A percentile compares a stretch with the other conserved stretches of the same genome.
phyloP scores from a whole-genome alignment of 148 eudicot genomes.

The Rhododendron vialii region DNA sequence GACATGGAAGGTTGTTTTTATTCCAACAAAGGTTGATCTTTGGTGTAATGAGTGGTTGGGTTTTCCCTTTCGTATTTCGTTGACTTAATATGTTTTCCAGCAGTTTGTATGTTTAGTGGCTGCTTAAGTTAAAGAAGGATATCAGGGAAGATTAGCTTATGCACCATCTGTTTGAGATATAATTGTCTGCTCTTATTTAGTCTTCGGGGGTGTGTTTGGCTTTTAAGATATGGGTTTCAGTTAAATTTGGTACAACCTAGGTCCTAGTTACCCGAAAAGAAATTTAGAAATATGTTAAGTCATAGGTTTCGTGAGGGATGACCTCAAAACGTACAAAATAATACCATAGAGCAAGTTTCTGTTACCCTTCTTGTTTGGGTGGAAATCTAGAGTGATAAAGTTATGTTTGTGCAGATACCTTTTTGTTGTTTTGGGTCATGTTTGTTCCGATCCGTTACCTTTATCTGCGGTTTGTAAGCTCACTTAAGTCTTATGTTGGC shows the following conservation, averaged over 20 bases:
- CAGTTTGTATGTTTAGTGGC: not conserved
- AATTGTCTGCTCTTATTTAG: not conserved
- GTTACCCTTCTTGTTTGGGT: not conserved
- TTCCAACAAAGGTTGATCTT: not conserved
- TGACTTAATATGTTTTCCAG: not conserved
- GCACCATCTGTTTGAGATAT: not conserved
- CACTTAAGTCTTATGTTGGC: not conserved
- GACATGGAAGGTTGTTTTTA: not conserved
- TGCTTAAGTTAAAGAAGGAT: not conserved
- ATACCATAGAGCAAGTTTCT: not conserved
- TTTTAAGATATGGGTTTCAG: not conserved
- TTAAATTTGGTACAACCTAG: not conserved
- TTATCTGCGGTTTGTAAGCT: not conserved
- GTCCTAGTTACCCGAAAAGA: not conserved
- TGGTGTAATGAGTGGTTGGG: not conserved
- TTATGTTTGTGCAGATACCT: not conserved
- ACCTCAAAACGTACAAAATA: not conserved
- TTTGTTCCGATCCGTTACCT: not conserved
- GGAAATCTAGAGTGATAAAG: not conserved
- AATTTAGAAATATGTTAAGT: not conserved
- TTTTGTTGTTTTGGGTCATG: not conserved
- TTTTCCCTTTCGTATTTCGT: not conserved
- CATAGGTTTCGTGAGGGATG: not conserved
- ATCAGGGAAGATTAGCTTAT: not conserved
- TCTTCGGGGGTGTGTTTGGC: not conserved